phyloP scores from a whole-genome alignment of 1,139 yeast species.

The Lodderomyces jiufengensis region DNA sequence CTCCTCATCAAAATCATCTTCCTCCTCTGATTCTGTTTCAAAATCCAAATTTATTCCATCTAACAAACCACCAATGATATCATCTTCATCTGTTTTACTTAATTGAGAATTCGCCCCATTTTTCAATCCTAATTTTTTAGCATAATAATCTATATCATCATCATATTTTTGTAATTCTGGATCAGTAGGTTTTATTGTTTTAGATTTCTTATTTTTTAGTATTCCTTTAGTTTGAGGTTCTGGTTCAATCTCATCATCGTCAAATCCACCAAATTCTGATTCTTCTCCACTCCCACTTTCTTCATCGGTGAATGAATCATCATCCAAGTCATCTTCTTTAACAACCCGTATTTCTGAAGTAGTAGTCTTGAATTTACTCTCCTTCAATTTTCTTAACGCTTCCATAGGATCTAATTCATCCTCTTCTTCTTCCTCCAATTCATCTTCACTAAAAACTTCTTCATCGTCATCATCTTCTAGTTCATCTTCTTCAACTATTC shows the following conservation, averaged over 20 bases:
- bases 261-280: slow-evolving; percentile 13
- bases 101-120: slow-evolving; percentile 42
- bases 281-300: slow-evolving; percentile 7
- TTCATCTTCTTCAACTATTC: slow-evolving; percentile 25
- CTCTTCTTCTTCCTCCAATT: slow-evolving; percentile 14
- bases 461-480: slow-evolving; percentile 16
- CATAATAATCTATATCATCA: slow-evolving; percentile 75
- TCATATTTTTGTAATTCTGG: slow-evolving; percentile 55
- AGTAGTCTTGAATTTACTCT: slow-evolving; percentile 4
- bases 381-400: slow-evolving; percentile 13
- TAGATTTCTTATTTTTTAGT: slow-evolving; percentile 12
- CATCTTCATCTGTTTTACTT: slow-evolving; percentile 55
- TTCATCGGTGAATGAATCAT: slow-evolving; percentile 17
- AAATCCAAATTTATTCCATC: slow-evolving; percentile 75
- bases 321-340: slow-evolving; percentile 28
- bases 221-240: slow-evolving; percentile 26
- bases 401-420: slow-evolving; percentile 34
- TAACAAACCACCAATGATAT: slow-evolving; percentile 65
- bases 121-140: slow-evolving; percentile 74
- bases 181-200: slow-evolving; percentile 8
- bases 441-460: slow-evolving; percentile 15
- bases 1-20: slow-evolving; percentile 3
- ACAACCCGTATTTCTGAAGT: slow-evolving; percentile 16
- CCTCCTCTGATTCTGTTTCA: slow-evolving; percentile 5
- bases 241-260: slow-evolving; percentile 12